phyloP scores from a whole-genome alignment of 2,329 filamentous ascomycete genomes.

The Trichoderma oligosporum region DNA sequence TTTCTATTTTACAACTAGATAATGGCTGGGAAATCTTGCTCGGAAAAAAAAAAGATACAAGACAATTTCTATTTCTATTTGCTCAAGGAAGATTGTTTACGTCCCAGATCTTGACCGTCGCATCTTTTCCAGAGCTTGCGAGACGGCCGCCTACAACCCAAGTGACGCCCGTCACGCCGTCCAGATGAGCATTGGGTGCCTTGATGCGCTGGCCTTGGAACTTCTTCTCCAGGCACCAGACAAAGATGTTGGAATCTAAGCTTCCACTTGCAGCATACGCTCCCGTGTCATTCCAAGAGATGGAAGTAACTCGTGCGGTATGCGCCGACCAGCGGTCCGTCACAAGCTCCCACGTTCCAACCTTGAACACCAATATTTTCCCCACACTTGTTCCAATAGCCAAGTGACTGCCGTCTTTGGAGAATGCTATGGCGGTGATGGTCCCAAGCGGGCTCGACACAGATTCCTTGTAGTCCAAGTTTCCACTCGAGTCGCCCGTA shows the following conservation, averaged over 20 bases:
- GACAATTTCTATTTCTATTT: background rate
- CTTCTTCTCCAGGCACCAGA: constrained; percentile 78
- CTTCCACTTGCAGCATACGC: constrained; percentile 79
- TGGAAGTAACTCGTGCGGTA: constrained; percentile 54
- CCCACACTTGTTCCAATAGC: constrained; percentile 80
- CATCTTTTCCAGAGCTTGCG: constrained; percentile 80
- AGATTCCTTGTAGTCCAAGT: constrained; percentile 51
- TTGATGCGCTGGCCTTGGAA: constrained; percentile 83
- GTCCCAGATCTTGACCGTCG: constrained; percentile 82
- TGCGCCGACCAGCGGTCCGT: constrained; percentile 69
- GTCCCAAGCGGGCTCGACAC: constrained; percentile 66
- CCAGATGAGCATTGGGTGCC: constrained; percentile 86
- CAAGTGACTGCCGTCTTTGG: constrained; percentile 68
- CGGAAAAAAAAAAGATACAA: background rate
- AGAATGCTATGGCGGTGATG: constrained; percentile 81
- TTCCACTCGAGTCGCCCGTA: constrained; percentile 49
- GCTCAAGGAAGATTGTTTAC: constrained; percentile 36
- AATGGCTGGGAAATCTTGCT: constrained; percentile 6
- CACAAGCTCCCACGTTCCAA: constrained; percentile 62
- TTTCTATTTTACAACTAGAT: constrained; percentile 6
- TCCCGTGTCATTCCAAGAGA: constrained; percentile 73
- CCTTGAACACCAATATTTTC: constrained; percentile 77
- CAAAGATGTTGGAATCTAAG: constrained; percentile 85
- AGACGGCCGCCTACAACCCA: constrained; percentile 73
- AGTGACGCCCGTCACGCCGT: constrained; percentile 82